Percentiles rank a stretch among this genome's conserved stretches.
phyloP scores from a whole-genome alignment of 2,329 filamentous ascomycete species.

The Blastomyces emzantsi region DNA sequence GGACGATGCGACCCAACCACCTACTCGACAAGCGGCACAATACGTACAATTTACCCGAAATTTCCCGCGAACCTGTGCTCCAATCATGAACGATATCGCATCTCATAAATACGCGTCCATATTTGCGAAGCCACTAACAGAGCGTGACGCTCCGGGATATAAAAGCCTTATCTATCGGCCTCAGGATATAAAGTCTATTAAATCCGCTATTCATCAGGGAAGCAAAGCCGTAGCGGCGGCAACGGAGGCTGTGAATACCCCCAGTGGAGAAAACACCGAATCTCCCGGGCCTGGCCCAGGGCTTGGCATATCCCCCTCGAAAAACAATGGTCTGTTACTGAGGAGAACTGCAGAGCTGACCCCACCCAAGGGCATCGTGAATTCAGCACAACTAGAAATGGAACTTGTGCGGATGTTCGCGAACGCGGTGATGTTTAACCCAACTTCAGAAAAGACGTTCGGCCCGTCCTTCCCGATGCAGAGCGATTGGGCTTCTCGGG shows the following conservation, averaged over 20 bases:
- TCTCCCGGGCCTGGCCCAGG: constrained; percentile 24
- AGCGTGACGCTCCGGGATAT: constrained; percentile 68
- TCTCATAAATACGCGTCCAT: constrained; percentile 71
- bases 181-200: constrained; percentile 69
- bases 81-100: constrained; percentile 65
- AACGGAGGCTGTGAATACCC: constrained; percentile 55
- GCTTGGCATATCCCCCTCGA: constrained; percentile 26
- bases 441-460: constrained; percentile 64
- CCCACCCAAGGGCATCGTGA: constrained; percentile 83
- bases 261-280: constrained; percentile 50
- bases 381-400: constrained; percentile 83
- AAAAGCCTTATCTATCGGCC: constrained; percentile 63
- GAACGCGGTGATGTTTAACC: constrained; percentile 98
- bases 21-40: constrained; percentile 23
- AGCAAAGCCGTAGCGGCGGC: constrained; percentile 37
- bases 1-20: constrained; percentile 20
- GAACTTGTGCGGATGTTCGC: constrained; percentile 96
- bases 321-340: constrained; percentile 35
- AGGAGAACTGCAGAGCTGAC: constrained; percentile 64
- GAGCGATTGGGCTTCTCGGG: constrained; percentile 31
- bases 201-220: constrained; percentile 54
- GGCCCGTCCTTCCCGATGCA: constrained; percentile 51
- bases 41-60: constrained; percentile 38
- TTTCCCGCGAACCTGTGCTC: constrained; percentile 58
- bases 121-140: constrained; percentile 66